Evolutionary conservation across 2,329 filamentous ascomycete species (phyloP).

Genomic region (Chaetothyriales sp.): DNA sequence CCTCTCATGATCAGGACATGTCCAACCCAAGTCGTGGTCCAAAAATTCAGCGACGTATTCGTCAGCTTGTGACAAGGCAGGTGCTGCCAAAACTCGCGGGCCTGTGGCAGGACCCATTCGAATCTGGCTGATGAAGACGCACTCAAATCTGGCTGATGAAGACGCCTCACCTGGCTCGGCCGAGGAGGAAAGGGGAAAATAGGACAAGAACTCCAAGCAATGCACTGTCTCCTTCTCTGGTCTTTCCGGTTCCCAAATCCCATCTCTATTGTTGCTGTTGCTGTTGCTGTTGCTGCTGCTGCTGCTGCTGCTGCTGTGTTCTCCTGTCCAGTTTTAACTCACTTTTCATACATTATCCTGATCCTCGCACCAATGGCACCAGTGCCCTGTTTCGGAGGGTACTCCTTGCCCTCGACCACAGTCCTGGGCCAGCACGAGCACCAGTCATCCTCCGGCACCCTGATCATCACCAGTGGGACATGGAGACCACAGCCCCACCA

Average conservation of each 20-base stretch:
- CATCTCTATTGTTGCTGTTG: not conserved
- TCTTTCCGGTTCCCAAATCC: not conserved
- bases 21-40: constrained; percentile 40
- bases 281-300: too few species aligned
- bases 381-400: constrained; percentile 37
- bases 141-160: too few species aligned
- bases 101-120: too few species aligned
- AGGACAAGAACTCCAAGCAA: not conserved
- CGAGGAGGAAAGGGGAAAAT: not conserved
- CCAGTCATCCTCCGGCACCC: constrained; percentile 34
- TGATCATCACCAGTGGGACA: constrained; percentile 38
- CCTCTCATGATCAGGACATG: constrained; percentile 36
- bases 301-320: too few species aligned
- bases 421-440: constrained; percentile 42
- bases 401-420: constrained; percentile 36
- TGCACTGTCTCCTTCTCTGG: not conserved
- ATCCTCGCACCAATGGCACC: constrained; percentile 2
- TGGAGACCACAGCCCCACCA: constrained; percentile 41
- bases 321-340: not conserved
- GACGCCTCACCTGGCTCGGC: constrained; percentile 7
- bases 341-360: not conserved
- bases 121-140: too few species aligned
- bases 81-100: too few species aligned
- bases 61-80: constrained; percentile 44
- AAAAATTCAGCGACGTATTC: constrained; percentile 50